phyloP scores from a whole-genome alignment of 495 filamentous ascomycete genomes.

The Daldinia grandis region DNA sequence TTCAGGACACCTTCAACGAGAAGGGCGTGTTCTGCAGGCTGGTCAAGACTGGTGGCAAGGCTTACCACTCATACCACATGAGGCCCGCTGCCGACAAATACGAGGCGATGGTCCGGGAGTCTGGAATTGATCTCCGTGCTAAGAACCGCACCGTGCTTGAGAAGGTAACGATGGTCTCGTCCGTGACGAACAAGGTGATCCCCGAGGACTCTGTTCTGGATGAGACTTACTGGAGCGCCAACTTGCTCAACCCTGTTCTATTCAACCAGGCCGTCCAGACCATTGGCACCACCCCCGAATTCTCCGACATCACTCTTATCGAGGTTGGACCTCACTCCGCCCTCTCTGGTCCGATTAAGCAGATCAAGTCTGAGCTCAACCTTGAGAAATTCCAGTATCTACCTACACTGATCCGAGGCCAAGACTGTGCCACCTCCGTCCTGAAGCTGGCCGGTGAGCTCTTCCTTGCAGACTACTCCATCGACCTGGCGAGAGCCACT shows the following conservation, averaged over 20 bases:
- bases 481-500: conserved; percentile 11
- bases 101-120: conserved; percentile 32
- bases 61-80: conserved; percentile 67
- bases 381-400: conserved; percentile 46
- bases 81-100: conserved; percentile 45
- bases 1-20: conserved; percentile 43
- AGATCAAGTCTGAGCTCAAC: conserved; percentile 43
- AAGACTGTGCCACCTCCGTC: conserved; percentile 45
- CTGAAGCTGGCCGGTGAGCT: conserved; percentile 50
- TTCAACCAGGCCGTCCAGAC: conserved; percentile 52
- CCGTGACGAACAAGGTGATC: conserved; percentile 35
- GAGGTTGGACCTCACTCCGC: conserved; percentile 67
- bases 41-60: conserved; percentile 51
- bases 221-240: conserved; percentile 56
- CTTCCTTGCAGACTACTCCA: conserved; percentile 37
- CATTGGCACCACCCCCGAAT: conserved; percentile 7
- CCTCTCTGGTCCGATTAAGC: conserved; percentile 55
- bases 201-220: conserved; percentile 29
- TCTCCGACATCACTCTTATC: conserved; percentile 43
- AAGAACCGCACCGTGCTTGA: not conserved
- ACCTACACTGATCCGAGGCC: conserved; percentile 44
- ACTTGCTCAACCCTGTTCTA: conserved; percentile 56
- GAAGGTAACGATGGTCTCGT: conserved; percentile 32
- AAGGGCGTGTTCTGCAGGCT: conserved; percentile 49
- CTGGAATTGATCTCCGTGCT: not conserved